phyloP scores from a whole-genome alignment of 2,329 filamentous ascomycete species.

The Lachnellula arida region DNA sequence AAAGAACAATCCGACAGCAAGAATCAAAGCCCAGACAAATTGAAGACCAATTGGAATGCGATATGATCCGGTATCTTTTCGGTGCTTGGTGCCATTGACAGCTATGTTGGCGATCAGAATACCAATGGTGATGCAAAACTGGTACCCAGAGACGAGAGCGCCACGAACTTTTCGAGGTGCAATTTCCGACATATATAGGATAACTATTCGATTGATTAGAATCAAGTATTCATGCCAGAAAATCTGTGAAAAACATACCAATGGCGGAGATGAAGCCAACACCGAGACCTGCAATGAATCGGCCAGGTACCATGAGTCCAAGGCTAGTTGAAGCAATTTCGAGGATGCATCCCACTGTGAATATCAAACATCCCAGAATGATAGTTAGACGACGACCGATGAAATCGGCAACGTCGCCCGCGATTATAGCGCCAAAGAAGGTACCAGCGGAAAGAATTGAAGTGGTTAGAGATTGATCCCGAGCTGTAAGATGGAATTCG shows the following conservation, averaged over 20 bases:
- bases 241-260: conserved; percentile 24
- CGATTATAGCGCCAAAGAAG: conserved; percentile 75
- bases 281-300: conserved; percentile 71
- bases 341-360: conserved; percentile 44
- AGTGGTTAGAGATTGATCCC: conserved; percentile 32
- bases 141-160: conserved; percentile 75
- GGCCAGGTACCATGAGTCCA: conserved; percentile 48
- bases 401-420: conserved; percentile 69
- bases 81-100: conserved; percentile 64
- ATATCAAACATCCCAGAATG: neutral
- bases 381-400: neutral
- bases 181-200: conserved; percentile 66
- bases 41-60: conserved; percentile 78
- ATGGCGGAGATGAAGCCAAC: conserved; percentile 78
- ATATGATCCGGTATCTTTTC: conserved; percentile 61
- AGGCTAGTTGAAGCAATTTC: conserved; percentile 58
- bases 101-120: conserved; percentile 70
- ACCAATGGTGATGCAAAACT: conserved; percentile 79
- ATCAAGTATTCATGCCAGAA: neutral
- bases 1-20: conserved; percentile 65
- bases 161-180: conserved; percentile 69
- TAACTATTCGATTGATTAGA: conserved; percentile 37
- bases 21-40: conserved; percentile 74
- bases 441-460: conserved; percentile 67
- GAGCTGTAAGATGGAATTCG: conserved; percentile 35